Base-by-base conservation (phyloP, 305 asterid species). In the Fraxinus paxiana region DNA sequence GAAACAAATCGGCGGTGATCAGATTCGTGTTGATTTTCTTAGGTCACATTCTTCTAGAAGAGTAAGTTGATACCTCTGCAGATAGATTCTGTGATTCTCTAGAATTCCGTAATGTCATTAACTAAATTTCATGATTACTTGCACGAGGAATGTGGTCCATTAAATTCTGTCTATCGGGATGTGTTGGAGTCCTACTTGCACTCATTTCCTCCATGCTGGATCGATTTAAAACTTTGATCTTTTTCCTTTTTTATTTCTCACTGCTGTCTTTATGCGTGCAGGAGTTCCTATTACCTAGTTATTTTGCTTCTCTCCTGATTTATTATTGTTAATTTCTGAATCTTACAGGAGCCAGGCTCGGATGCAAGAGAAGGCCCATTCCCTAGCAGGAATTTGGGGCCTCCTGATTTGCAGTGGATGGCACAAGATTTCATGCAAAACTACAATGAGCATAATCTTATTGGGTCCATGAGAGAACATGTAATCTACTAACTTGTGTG, bases 1-100 rank as follows among this genome's bases (percentile, higher is more conserved):
- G 65, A 94, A 91, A 84, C 87, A 84, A 70, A 63, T 94, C 35
- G 90, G 97, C 26, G 97, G 93, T 82, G 90, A 87, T 85, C 93
- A 85, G 84, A 84, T 96, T 81, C 99, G 98, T 61, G 99, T 96
- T 80, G 99, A 96, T 91, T 96, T 81, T 85, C 97, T 93, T 79
- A 90, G 99, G 82, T 94, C 99, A 56, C 94, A 91, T 77, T 86
- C 97, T 78, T 79, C 98, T 65, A 94, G 90, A 89, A 90, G 94
- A 85, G 99, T 96, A 86, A 88, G 99, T 90, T 82, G 51, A 74
- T 63, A 56, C 77, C 56, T 30, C 75, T 35, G 24, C 2, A 41
- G 54, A 78, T 76, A 5, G 76, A 46, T 75, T 65, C 34, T 17
- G 61, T 24, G 17, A 51, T 61, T 79, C 30, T 24, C 65, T 72